Evolutionary conservation across 257 asterid genomes (phyloP).

Genomic region (Jacaranda copaia): DNA sequence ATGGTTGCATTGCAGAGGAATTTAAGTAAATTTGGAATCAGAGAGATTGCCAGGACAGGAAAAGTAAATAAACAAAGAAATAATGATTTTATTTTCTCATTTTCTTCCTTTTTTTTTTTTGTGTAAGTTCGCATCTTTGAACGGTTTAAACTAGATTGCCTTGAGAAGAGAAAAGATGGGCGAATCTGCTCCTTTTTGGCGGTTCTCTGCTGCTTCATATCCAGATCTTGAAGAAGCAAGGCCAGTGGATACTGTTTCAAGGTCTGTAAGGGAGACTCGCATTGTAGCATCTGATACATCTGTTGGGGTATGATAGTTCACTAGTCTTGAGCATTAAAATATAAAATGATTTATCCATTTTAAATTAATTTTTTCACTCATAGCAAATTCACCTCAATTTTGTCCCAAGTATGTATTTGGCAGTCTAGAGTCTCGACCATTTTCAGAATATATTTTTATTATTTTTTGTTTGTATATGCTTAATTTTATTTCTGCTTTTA

Average conservation of each 20-base stretch:
- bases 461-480: too few species aligned
- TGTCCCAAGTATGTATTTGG: background rate
- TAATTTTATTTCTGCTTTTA: too few species aligned
- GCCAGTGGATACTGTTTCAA: conserved; percentile 55
- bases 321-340: conserved; percentile 21
- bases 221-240: conserved; percentile 86
- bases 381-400: background rate
- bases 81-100: background rate
- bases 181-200: conserved; percentile 98
- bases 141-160: conserved; percentile 72
- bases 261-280: conserved; percentile 43
- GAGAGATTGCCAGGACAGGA: conserved; percentile 96
- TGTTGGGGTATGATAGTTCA: conserved; percentile 61
- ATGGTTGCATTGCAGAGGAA: conserved; percentile 90
- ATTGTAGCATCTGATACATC: conserved; percentile 59
- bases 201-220: conserved; percentile 97
- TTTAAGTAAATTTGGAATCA: conserved; percentile 89
- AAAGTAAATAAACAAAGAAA: conserved; percentile 55
- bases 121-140: conserved; percentile 23
- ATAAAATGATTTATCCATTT: background rate
- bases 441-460: background rate
- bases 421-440: background rate
- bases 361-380: background rate
- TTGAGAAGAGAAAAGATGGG: conserved; percentile 98
- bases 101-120: conserved; percentile 15